These are phyloP conservation scores for Saccharomyces eubayanus DNA, from an alignment of 805 yeast genomes.

Conservation along the genomic window DNA sequence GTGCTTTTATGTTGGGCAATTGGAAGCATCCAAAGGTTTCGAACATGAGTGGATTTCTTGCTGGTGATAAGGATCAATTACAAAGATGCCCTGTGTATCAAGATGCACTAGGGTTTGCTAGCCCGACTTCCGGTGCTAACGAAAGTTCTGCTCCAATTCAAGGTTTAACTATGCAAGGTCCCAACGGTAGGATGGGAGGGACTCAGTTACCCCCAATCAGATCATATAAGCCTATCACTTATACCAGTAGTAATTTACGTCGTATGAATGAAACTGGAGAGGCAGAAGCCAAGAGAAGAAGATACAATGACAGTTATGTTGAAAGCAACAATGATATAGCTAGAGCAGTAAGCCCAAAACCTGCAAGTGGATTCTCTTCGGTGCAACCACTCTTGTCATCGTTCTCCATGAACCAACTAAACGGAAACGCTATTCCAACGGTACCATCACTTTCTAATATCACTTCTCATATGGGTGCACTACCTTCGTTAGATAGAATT, in stretches of 20 bases:
- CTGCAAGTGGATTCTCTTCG: neutral
- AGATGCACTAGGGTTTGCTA: conserved; percentile 29
- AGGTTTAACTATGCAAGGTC: neutral
- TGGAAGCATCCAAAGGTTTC: conserved; percentile 24
- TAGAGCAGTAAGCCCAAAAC: neutral
- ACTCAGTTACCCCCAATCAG: conserved; percentile 28
- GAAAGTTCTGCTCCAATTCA: neutral
- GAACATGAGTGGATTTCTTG: conserved; percentile 21
- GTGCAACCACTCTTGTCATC: neutral
- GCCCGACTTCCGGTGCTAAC: conserved; percentile 11
- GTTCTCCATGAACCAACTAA: neutral
- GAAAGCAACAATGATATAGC: conserved; percentile 1
- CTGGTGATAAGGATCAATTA: conserved; percentile 28
- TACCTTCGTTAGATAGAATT: conserved; percentile 13
- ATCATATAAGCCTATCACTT: conserved; percentile 29
- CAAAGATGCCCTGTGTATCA: conserved; percentile 33
- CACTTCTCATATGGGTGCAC: conserved; percentile 3
- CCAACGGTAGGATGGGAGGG: conserved; percentile 8
- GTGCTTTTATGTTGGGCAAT: conserved; percentile 3
- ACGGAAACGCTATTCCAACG: conserved; percentile 1
- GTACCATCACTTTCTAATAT: conserved; percentile 4
- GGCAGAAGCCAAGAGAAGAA: conserved; percentile 21
- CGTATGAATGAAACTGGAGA: conserved; percentile 11
- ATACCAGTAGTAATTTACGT: conserved; percentile 26
- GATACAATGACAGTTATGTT: conserved; percentile 6